Conservation (phyloP, 352 stramenopile genomes). For the Thraustotheca clavata region DNA sequence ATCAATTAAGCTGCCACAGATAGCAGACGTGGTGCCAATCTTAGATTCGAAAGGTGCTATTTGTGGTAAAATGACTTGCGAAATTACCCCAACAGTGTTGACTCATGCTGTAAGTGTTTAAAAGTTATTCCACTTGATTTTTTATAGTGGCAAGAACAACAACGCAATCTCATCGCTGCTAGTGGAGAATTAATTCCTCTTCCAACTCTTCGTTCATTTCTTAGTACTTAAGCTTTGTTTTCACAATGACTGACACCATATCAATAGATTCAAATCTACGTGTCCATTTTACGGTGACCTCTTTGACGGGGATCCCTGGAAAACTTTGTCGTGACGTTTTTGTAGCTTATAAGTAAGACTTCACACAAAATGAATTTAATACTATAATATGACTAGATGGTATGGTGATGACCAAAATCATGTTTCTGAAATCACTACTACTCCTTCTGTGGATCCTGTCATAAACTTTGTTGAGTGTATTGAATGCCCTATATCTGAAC, state of each 20-base stretch:
- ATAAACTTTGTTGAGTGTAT: slow-evolving; percentile 51
- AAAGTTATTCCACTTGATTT: not conserved
- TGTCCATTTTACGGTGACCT: slow-evolving; percentile 40
- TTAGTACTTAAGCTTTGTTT: slow-evolving; percentile 32
- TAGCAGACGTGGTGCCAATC: slow-evolving; percentile 46
- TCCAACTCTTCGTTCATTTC: slow-evolving; percentile 22
- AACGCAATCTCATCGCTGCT: slow-evolving; percentile 52
- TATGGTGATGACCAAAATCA: slow-evolving; percentile 28
- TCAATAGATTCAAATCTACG: slow-evolving; percentile 42
- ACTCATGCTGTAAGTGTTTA: slow-evolving; percentile 29
- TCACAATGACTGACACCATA: slow-evolving; percentile 27
- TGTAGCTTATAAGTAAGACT: slow-evolving; percentile 40
- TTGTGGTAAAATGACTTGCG: slow-evolving; percentile 41
- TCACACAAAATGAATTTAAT: not conserved
- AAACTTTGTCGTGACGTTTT: slow-evolving; percentile 65
- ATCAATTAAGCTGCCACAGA: not conserved
- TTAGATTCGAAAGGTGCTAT: slow-evolving; percentile 37
- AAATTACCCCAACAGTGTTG: slow-evolving; percentile 50
- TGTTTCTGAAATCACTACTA: slow-evolving; percentile 34
- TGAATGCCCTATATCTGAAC: slow-evolving; percentile 41
- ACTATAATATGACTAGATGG: not conserved
- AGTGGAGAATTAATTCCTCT: slow-evolving; percentile 28
- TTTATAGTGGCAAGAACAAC: slow-evolving; percentile 49
- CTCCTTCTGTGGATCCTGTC: slow-evolving; percentile 46
- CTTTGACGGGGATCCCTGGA: slow-evolving; percentile 48